Base-by-base conservation (phyloP, 345 rosid species). In the Lumnitzera littorea region DNA sequence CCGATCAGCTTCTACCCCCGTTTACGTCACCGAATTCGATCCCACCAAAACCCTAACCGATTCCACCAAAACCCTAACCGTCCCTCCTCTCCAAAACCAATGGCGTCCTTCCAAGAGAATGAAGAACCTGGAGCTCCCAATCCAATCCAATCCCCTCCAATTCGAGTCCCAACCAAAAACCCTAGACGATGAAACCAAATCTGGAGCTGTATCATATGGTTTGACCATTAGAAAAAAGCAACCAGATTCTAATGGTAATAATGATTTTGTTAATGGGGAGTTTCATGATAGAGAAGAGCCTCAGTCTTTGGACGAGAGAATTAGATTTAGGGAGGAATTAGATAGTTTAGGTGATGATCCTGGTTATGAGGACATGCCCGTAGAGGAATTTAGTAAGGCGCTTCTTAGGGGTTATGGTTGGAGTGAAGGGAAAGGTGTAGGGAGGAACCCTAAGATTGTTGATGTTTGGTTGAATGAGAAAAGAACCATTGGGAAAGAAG, bases 321-420 rank as follows among this genome's bases (percentile, higher is more conserved):
- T 73, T 70, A 86, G 74, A 47, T 64, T 86, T 48, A 82, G 55
- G 70, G 69, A 70, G 50, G 91, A 85, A 50, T 14, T 92, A 57
- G 60, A 74, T 17, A 64, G 69, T 54, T 66, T 89, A 50, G 86
- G 89, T 13, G 95, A 89, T n/a, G 86, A 89, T 73, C 80, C 70
- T 4, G 82, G 82, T 1, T 63, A 76, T 13, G 91, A 82, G 60
- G 96, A 82, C 27, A 71, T 85, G 67, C 87, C 98, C 0, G 92
- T 92, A 1, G 96, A 89, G 65, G 92, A 72, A 2, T 92, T 79
- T 46, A 95, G 85, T 0, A 82, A 77, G 24, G 89, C 96, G 0
- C 58, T 87, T 72, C 81, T 92, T 15, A 80, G 82, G 63, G 98
- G 96, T 0, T 89, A 89, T 51, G 98, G 98, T 1, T 92, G 96